Evolutionary conservation across 768 basidiomycete species (phyloP), one percentile per base, ranked within the genome.

Genomic region (Coprinopsis strossmayeri): DNA sequence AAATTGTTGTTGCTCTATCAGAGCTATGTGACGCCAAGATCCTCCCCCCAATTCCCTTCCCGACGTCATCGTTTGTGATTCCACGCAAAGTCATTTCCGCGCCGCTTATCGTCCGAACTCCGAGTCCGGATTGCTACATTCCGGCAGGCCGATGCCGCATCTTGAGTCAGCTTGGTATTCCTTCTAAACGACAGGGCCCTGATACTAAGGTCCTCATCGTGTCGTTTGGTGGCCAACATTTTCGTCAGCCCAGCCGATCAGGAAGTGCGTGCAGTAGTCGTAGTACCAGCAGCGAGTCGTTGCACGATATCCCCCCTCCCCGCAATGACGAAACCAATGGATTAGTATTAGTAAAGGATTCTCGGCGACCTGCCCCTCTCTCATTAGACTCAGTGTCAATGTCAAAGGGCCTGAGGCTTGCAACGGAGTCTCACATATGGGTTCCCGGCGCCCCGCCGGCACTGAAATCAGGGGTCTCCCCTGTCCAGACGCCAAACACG

Each of bases 201-300:
- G 50, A 54, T 3, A 63, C 54, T 2, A 84, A 78, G 57, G 76
- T 91, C 34, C 71, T 90, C 23, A 67, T 90, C 23, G 84, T 91
- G 5, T 89, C 87, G 1, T 91, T 91, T 57, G 87, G 87, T 13
- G 87, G 87, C 0, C 87, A 91, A 56, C 67, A 81, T 5, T 82
- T 90, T 61, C 76, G 74, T 47, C 72, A 70, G 44, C 81, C 82
- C 2, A 73, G 49, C n/a, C 21, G 43, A 35, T 53, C 64, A 0
- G 64, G 64, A 3, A 77, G 76, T 56, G 61, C 67, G 39, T 53
- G 45, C 23, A 60, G 53, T 18, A 70, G 65, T 48, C 56, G 62
- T 15, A 55, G 53, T 37, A 34, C 53, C 5, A 68, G 66, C 44
- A 60, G 59, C 21, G 59, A 58, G 44, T 44, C 46, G 30, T 42